Base-by-base conservation (phyloP, 371 early-diverging fungal genomes). In the Mortierella sp. region DNA sequence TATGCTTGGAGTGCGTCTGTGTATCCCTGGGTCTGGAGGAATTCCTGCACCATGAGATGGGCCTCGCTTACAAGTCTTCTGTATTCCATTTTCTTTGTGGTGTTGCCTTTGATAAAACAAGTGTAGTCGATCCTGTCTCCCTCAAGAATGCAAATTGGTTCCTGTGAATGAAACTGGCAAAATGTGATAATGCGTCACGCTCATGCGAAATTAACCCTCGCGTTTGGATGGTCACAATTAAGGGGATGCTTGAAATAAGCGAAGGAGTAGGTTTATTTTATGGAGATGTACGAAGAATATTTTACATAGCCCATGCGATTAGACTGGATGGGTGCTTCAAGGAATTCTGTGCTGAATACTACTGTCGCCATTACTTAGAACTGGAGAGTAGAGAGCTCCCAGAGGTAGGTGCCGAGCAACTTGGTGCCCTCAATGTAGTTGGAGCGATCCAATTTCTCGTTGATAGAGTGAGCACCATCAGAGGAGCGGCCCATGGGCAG, bases 381-480 rank as follows among this genome's bases (percentile, higher is more conserved):
- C 49, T 47, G 17, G 42, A 34, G 47, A 26, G 69, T 72, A 31
- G 96, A 88, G 64, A 96, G 83, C 86, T 96, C 96, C 84, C 96
- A 91, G 64, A 96, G 88, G 81, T 98, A 98, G 47, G 94, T 89
- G 62, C 95, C 95, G 61, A 96, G 86, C 51, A 97, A 86, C 88
- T 97, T 97, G 88, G 95, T 97, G 67, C 98, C 98, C 76, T 94
- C 86, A 65, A 97, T 90, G 85, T 95, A 97, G 89, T 97, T 97
- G 83, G 86, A 88, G 67, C 89, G 88, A 85, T 97, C 96, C 75
- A 98, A 83, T 85, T 97, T 98, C 85, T 98, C 99, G 87, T 98
- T 97, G 85, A 94, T 97, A 22, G 96, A 96, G 87, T 98, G 99
- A 29, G 98, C 99, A 72, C 98, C 99, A 83, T 90, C 83, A 13